Percentiles rank a stretch among this genome's conserved stretches.
Conservation (phyloP, 163 green algal genomes). For the Coccomyxa subellipsoidea region DNA sequence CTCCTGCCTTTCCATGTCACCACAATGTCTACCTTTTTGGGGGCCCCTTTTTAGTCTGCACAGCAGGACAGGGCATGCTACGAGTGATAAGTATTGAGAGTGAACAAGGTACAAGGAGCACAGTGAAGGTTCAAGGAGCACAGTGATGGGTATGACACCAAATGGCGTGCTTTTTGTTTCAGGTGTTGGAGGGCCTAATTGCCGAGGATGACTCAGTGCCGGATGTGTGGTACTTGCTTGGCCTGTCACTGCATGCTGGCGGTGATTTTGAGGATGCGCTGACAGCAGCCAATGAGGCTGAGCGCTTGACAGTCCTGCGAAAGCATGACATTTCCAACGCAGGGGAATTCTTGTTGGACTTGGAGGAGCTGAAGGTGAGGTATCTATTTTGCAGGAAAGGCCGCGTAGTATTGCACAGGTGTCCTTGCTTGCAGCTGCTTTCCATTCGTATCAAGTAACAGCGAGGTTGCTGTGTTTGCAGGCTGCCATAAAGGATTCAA, state of each 20-base stretch:
- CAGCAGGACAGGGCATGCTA: no score
- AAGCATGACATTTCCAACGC: background rate
- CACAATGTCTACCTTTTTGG: no score
- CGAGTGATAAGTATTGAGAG: no score
- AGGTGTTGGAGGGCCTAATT: constrained; percentile 74
- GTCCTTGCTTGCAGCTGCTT: no score
- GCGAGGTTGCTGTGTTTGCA: background rate
- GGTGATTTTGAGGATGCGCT: constrained; percentile 57
- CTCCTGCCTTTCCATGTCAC: background rate
- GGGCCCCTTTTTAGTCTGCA: no score
- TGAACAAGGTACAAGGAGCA: no score
- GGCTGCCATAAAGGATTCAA: constrained; percentile 7
- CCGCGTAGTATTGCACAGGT: no score
- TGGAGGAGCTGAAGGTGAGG: background rate
- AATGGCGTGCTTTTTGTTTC: no score
- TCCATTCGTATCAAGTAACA: no score
- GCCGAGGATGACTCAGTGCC: constrained; percentile 78
- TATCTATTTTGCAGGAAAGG: background rate
- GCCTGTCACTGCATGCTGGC: constrained; percentile 58
- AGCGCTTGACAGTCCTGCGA: background rate
- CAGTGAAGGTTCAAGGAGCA: no score
- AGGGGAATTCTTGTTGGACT: background rate
- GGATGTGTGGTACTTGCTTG: constrained; percentile 81
- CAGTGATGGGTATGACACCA: no score
- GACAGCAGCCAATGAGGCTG: constrained; percentile 17